Evolutionary conservation across 805 yeast species (phyloP).

Genomic region (Cyberlindnera petersonii): DNA sequence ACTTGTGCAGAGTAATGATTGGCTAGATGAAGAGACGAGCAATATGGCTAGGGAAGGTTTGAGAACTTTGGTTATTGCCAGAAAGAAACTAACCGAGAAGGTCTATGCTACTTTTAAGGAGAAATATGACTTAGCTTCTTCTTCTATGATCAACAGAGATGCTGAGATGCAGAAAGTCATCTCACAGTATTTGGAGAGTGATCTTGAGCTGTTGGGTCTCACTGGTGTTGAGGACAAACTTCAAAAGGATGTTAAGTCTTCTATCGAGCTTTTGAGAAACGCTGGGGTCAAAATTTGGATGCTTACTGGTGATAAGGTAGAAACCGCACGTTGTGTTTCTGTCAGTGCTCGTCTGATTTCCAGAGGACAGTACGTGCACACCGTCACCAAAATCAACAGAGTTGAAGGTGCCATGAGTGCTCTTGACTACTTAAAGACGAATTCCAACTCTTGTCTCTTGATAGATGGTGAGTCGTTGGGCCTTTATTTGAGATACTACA

Average conservation of each 20-base stretch:
- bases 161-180: conserved; percentile 65
- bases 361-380: conserved; percentile 91
- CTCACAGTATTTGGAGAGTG: conserved; percentile 67
- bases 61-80: conserved; percentile 90
- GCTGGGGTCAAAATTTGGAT: conserved; percentile 99
- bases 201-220: conserved; percentile 80
- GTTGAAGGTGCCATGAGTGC: conserved; percentile 67
- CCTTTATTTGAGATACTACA: conserved; percentile 57
- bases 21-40: conserved; percentile 97
- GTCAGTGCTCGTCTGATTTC: conserved; percentile 91
- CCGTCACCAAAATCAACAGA: conserved; percentile 60
- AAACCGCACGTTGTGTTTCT: conserved; percentile 96
- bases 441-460: conserved; percentile 62
- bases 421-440: conserved; percentile 65
- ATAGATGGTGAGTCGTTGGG: conserved; percentile 93
- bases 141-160: conserved; percentile 80
- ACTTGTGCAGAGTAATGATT: conserved; percentile 82
- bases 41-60: conserved; percentile 99
- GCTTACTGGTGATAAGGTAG: conserved; percentile 98
- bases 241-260: conserved; percentile 86
- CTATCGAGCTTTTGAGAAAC: conserved; percentile 86
- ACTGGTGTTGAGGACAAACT: conserved; percentile 98
- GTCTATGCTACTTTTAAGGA: conserved; percentile 59
- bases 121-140: conserved; percentile 67
- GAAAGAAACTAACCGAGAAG: conserved; percentile 58